A percentile compares a stretch with the other conserved stretches of the same genome.
These are phyloP conservation scores for Zychaea mexicana DNA, from an alignment of 371 early-diverging fungal species.

Conservation along the genomic window DNA sequence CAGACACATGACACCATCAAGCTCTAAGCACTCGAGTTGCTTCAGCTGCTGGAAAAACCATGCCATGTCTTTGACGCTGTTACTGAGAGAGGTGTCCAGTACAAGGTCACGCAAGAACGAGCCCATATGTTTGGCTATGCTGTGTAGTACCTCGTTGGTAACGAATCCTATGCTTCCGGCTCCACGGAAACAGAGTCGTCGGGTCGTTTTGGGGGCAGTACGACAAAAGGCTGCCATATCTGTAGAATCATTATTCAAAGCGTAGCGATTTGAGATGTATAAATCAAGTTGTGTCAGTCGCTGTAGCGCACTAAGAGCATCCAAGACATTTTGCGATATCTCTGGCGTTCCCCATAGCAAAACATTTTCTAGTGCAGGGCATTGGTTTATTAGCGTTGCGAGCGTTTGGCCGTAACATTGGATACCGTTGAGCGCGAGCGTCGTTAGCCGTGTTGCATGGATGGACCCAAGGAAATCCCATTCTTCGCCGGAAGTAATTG, in stretches of 20 bases:
- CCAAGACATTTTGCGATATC: neutral
- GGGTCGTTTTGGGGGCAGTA: too few species aligned
- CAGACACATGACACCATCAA: neutral
- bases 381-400: neutral
- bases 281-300: neutral
- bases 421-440: neutral
- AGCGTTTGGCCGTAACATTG: neutral
- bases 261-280: neutral
- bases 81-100: neutral
- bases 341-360: neutral
- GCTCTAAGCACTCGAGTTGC: neutral
- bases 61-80: neutral
- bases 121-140: neutral
- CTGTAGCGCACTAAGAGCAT: neutral
- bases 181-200: neutral
- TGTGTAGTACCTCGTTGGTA: neutral
- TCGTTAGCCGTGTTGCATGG: neutral
- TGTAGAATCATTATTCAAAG: neutral
- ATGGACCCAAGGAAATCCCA: neutral
- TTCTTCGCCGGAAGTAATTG: neutral
- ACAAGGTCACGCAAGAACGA: neutral
- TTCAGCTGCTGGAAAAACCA: neutral
- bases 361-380: neutral
- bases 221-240: too few species aligned
- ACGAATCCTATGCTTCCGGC: neutral